These are phyloP conservation scores for Colletotrichum paranaense DNA, from an alignment of 2,329 filamentous ascomycete species.

Conservation along the genomic window DNA sequence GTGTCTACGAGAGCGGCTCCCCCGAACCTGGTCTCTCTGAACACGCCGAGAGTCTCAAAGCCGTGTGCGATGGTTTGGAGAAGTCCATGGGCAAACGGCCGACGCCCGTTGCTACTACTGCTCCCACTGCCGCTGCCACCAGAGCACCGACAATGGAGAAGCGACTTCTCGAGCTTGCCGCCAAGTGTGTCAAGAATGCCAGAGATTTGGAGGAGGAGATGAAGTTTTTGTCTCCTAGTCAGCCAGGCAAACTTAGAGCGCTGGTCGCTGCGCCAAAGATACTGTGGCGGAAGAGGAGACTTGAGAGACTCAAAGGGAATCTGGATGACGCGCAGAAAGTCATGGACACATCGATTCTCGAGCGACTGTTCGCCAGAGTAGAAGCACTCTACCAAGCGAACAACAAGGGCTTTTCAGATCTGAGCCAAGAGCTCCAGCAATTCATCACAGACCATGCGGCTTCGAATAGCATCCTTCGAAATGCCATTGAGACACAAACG, in stretches of 20 bases:
- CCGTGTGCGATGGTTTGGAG: not conserved
- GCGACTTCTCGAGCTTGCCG: not conserved
- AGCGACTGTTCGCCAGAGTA: not conserved
- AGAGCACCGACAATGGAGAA: not conserved
- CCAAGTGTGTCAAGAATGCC: not conserved
- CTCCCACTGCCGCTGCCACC: not conserved
- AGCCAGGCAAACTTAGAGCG: not conserved
- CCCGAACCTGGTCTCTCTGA: not conserved
- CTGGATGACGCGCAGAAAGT: not conserved
- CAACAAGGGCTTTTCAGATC: fast-evolving
- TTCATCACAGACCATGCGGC: not conserved
- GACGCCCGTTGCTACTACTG: not conserved
- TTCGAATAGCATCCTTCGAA: not conserved
- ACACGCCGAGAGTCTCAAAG: not conserved
- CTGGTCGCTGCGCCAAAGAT: not conserved
- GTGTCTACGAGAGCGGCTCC: not conserved
- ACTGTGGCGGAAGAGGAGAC: not conserved
- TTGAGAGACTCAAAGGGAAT: not conserved
- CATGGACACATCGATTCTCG: not conserved
- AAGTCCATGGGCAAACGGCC: fast-evolving
- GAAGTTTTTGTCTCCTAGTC: not conserved
- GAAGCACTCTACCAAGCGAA: not conserved
- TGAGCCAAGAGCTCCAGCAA: not conserved
- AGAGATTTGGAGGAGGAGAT: not conserved
- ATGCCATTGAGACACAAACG: not conserved